These are phyloP conservation scores for Bothriochloa decipiens DNA, from an alignment of 176 grass and related monocot genomes.

Conservation along the genomic window DNA sequence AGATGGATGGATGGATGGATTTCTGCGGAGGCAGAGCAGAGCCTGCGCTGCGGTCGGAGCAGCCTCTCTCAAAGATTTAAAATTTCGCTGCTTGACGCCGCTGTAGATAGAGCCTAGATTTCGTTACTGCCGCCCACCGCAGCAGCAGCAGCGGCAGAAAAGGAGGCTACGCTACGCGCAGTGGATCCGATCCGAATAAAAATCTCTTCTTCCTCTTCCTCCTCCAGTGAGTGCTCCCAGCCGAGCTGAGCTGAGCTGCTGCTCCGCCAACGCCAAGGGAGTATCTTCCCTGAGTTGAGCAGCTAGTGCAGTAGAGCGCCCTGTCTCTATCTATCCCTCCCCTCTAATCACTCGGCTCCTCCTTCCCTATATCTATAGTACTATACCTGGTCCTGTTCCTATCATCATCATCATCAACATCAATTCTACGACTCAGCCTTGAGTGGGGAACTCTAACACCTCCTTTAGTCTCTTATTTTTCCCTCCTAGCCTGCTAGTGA, in stretches of 20 bases:
- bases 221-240: neutral
- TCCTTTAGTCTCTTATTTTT: neutral
- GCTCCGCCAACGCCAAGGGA: neutral
- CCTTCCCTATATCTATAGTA: neutral
- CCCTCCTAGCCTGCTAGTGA: neutral
- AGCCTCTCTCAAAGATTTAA: constrained; percentile 25
- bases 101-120: constrained; percentile 49
- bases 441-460: neutral
- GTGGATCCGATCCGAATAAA: constrained; percentile 37
- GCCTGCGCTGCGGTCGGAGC: neutral
- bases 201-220: constrained; percentile 6
- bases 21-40: neutral
- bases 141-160: neutral
- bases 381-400: constrained; percentile 39
- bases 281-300: neutral
- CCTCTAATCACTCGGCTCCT: constrained; percentile 7
- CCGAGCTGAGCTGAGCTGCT: neutral
- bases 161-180: neutral
- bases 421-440: neutral
- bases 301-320: constrained; percentile 22
- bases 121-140: constrained; percentile 19
- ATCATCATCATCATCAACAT: neutral
- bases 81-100: constrained; percentile 9
- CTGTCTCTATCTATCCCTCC: constrained; percentile 32
- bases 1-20: neutral